A percentile compares a stretch with the other conserved stretches of the same genome.
Evolutionary conservation across 2,329 filamentous ascomycete species (phyloP).

Genomic region (Venturia asperata): DNA sequence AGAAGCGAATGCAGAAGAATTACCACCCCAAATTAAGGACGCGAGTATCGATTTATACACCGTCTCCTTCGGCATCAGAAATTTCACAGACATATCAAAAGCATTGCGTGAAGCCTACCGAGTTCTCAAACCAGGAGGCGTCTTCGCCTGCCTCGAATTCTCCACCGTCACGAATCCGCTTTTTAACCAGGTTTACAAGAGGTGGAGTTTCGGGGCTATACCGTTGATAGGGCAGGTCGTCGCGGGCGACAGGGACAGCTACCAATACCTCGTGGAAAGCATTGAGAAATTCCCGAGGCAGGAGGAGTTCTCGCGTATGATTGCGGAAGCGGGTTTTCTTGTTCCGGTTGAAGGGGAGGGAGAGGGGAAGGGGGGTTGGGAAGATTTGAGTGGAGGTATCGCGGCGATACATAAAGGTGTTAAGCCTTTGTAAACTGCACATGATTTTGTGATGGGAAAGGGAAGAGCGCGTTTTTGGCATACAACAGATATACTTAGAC

Average conservation of each 20-base stretch:
- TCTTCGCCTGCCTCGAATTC: conserved; percentile 96
- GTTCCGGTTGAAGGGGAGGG: conserved; percentile 53
- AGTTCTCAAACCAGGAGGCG: conserved; percentile 85
- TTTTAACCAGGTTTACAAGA: conserved; percentile 82
- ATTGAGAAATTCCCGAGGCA: conserved; percentile 91
- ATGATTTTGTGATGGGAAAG: background rate
- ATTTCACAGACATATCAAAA: conserved; percentile 85
- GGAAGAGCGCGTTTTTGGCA: background rate
- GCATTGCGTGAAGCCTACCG: conserved; percentile 78
- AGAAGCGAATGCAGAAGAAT: conserved; percentile 80
- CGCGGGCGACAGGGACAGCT: conserved; percentile 87
- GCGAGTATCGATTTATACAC: conserved; percentile 89
- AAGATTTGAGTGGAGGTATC: conserved; percentile 86
- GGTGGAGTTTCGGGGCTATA: conserved; percentile 92
- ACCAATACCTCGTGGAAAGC: conserved; percentile 97
- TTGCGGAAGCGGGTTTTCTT: conserved; percentile 74
- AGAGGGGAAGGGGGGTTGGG: conserved; percentile 56
- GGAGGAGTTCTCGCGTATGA: conserved; percentile 75
- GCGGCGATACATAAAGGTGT: conserved; percentile 95
- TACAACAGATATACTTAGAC: background rate
- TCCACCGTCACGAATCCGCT: conserved; percentile 72
- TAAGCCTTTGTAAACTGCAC: conserved; percentile 51
- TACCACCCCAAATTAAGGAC: conserved; percentile 54
- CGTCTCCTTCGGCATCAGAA: conserved; percentile 93
- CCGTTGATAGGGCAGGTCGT: conserved; percentile 93